Conservation (phyloP, 139 green algal species). For the Medakamo hakoo region DNA sequence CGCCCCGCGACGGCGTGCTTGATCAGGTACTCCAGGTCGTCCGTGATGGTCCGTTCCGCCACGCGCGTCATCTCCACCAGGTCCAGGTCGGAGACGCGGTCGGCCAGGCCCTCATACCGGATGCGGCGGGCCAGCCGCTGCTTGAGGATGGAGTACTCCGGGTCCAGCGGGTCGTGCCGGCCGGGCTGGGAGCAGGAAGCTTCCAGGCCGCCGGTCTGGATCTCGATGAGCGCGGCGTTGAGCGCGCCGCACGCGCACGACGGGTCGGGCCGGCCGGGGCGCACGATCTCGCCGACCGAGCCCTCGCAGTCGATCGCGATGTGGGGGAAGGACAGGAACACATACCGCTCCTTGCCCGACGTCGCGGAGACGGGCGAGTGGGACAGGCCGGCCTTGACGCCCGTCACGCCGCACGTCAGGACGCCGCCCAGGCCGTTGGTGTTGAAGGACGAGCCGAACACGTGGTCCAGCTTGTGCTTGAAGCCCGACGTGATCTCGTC, state of each 20-base stretch:
- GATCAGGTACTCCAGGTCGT: slow-evolving; percentile 80
- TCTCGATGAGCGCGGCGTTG: slow-evolving; percentile 29
- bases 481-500: slow-evolving; percentile 63
- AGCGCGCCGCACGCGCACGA: slow-evolving; percentile 70
- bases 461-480: slow-evolving; percentile 53
- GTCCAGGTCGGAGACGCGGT: slow-evolving; percentile 19
- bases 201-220: slow-evolving; percentile 20
- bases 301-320: slow-evolving; percentile 57
- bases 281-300: slow-evolving; percentile 43
- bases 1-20: slow-evolving; percentile 49
- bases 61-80: slow-evolving; percentile 59
- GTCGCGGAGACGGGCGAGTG: slow-evolving; percentile 3
- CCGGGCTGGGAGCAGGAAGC: slow-evolving; percentile 34
- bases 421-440: slow-evolving; percentile 64
- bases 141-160: slow-evolving; percentile 78
- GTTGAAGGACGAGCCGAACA: slow-evolving; percentile 63
- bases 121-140: slow-evolving; percentile 53
- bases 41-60: slow-evolving; percentile 60
- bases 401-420: slow-evolving; percentile 66
- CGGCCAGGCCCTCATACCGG: slow-evolving; percentile 17
- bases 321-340: slow-evolving; percentile 85
- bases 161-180: slow-evolving; percentile 58
- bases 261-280: slow-evolving; percentile 28
- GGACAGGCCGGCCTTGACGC: slow-evolving; percentile 35
- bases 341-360: slow-evolving; percentile 59